Evolutionary conservation across 805 yeast genomes (phyloP).

Genomic region (Lachancea quebecensis): DNA sequence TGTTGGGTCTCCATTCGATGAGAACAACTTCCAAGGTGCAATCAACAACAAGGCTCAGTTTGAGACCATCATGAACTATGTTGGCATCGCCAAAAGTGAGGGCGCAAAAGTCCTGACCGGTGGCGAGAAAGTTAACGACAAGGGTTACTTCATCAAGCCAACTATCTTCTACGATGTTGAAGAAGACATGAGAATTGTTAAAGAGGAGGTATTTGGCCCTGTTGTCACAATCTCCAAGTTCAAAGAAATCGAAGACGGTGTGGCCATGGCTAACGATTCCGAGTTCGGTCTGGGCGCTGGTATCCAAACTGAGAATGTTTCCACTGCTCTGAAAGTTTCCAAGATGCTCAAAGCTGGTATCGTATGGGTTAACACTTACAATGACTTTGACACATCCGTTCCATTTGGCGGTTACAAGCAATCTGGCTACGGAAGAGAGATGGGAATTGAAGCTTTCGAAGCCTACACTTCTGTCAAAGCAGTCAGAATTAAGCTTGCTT

Average conservation of each 20-base stretch:
- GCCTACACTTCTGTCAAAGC: conserved; percentile 72
- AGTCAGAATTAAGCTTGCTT: conserved; percentile 47
- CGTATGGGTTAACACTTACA: conserved; percentile 75
- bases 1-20: conserved; percentile 72
- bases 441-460: conserved; percentile 74
- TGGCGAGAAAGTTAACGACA: conserved; percentile 56
- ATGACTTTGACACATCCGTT: conserved; percentile 65
- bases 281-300: conserved; percentile 80
- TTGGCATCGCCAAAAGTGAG: conserved; percentile 58
- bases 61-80: conserved; percentile 60
- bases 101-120: conserved; percentile 66
- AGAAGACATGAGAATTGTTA: conserved; percentile 55
- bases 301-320: conserved; percentile 57
- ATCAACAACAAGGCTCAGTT: conserved; percentile 67
- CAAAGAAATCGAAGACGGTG: conserved; percentile 59
- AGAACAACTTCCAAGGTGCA: conserved; percentile 65
- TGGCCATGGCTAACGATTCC: conserved; percentile 59
- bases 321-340: conserved; percentile 57
- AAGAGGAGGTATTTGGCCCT: conserved; percentile 77
- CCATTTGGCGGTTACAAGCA: conserved; percentile 81
- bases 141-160: conserved; percentile 70
- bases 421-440: conserved; percentile 81
- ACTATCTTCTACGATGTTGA: conserved; percentile 65
- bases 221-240: conserved; percentile 67
- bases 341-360: conserved; percentile 67